These are phyloP conservation scores for Selenicereus undatus DNA, from an alignment of 148 eudicot species.

Conservation along the genomic window DNA sequence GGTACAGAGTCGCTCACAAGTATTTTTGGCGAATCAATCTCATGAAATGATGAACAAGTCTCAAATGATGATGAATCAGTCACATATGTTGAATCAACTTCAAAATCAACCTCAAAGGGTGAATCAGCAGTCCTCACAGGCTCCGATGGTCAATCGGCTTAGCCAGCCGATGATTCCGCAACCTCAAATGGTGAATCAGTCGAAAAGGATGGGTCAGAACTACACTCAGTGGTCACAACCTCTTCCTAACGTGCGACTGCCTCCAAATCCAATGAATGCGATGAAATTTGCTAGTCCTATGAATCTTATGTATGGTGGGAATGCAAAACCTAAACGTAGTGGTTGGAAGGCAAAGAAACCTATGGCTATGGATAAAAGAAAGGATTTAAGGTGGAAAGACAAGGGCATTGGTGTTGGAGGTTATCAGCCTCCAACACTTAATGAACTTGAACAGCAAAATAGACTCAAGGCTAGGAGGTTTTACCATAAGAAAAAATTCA, in stretches of 20 bases:
- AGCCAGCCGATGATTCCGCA: slow-evolving; percentile 34
- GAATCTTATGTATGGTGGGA: slow-evolving; percentile 27
- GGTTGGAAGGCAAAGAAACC: slow-evolving; percentile 75
- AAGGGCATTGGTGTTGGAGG: slow-evolving; percentile 22
- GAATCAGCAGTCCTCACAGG: slow-evolving; percentile 27
- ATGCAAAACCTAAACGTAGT: slow-evolving; percentile 36
- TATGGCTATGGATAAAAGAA: slow-evolving; percentile 45
- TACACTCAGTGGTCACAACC: slow-evolving; percentile 64
- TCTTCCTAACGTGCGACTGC: slow-evolving; percentile 25
- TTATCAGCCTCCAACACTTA: slow-evolving; percentile 58
- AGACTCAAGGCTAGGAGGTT: slow-evolving; percentile 61
- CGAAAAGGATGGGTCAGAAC: slow-evolving; percentile 38
- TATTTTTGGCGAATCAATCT: background rate
- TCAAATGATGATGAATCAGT: slow-evolving; percentile 1
- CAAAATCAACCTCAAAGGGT: slow-evolving; percentile 26
- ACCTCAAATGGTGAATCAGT: slow-evolving; percentile 29
- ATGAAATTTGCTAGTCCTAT: slow-evolving; percentile 41
- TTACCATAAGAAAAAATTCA: slow-evolving; percentile 54
- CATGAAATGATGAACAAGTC: slow-evolving; percentile 22
- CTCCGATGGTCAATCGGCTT: slow-evolving; percentile 9
- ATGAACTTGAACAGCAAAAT: slow-evolving; percentile 77
- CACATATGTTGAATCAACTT: slow-evolving; percentile 26
- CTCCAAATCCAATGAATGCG: slow-evolving; percentile 29
- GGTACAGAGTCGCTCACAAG: slow-evolving; percentile 29
- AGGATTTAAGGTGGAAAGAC: slow-evolving; percentile 35